Conservation (phyloP, 306 rosid genomes). For the Geum urbanum region DNA sequence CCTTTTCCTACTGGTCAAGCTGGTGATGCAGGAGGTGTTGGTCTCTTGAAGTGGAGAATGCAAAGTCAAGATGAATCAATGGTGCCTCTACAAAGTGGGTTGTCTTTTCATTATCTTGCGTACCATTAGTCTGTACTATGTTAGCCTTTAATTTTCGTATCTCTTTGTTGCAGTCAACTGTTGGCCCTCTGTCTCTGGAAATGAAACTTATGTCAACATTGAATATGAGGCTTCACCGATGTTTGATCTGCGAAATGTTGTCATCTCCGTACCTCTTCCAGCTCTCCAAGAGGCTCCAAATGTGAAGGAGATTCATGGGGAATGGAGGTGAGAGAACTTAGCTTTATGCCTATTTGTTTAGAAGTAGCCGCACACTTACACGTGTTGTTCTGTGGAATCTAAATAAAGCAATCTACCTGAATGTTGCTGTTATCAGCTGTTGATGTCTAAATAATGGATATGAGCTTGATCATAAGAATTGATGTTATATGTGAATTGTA, state of each 20-base stretch:
- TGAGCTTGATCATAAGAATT: no score
- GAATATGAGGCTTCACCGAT: slow-evolving; percentile 89
- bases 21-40: slow-evolving; percentile 79
- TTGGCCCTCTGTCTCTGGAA: slow-evolving; percentile 97
- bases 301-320: slow-evolving; percentile 80
- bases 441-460: no score
- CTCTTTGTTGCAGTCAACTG: slow-evolving; percentile 74
- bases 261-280: slow-evolving; percentile 88
- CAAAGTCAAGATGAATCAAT: slow-evolving; percentile 76
- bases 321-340: slow-evolving; percentile 61
- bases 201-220: slow-evolving; percentile 90
- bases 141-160: slow-evolving; percentile 17
- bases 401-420: no score
- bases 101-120: slow-evolving; percentile 12
- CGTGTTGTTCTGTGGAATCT: no score
- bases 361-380: no score
- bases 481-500: no score
- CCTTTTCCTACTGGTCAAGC: slow-evolving; percentile 91
- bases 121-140: slow-evolving; percentile 16
- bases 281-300: slow-evolving; percentile 90
- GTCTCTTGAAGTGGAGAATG: slow-evolving; percentile 89
- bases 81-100: slow-evolving; percentile 78
- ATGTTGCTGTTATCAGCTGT: no score
- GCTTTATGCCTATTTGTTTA: background rate
- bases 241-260: slow-evolving; percentile 73